Evolutionary conservation across 495 filamentous ascomycete species (phyloP).

Genomic region (Aspergillus nidulans): DNA sequence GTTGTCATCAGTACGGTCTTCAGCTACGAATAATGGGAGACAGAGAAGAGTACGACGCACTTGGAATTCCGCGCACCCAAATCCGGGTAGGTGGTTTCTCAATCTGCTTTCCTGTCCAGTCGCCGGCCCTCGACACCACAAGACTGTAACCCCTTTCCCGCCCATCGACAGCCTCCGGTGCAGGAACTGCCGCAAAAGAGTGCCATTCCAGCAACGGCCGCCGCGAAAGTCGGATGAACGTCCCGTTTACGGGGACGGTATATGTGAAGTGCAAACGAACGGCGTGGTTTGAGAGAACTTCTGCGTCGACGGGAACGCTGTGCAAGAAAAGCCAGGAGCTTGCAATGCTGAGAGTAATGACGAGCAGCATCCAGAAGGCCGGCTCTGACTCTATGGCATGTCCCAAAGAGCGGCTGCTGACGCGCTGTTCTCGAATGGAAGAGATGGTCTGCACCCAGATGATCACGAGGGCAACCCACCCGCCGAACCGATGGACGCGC

Average conservation of each 20-base stretch:
- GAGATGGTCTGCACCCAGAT: constrained; percentile 49
- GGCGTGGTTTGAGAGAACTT: constrained; percentile 62
- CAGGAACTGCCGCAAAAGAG: constrained; percentile 60
- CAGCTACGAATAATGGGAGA: neutral
- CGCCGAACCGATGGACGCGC: constrained; percentile 60
- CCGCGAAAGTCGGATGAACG: constrained; percentile 50
- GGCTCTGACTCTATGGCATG: constrained; percentile 47
- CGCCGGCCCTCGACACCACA: constrained; percentile 60
- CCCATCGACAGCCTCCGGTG: constrained; percentile 25
- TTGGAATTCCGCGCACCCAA: constrained; percentile 49
- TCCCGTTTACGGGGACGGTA: constrained; percentile 29
- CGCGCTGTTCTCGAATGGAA: constrained; percentile 24
- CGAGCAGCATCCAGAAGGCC: constrained; percentile 64
- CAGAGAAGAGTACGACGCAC: neutral
- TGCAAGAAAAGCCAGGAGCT: constrained; percentile 68
- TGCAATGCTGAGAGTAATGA: constrained; percentile 54
- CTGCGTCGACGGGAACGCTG: constrained; percentile 52
- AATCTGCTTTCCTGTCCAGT: constrained; percentile 62
- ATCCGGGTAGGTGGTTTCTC: constrained; percentile 48
- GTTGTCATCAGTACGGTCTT: neutral
- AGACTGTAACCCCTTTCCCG: constrained; percentile 46
- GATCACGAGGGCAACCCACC: constrained; percentile 57
- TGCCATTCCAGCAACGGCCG: constrained; percentile 61
- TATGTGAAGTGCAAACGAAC: constrained; percentile 64
- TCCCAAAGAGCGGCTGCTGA: constrained; percentile 14